Evolutionary conservation across 2,329 filamentous ascomycete species (phyloP), one percentile per base, ranked within the genome.

Genomic region (Ascomycota sp.): DNA sequence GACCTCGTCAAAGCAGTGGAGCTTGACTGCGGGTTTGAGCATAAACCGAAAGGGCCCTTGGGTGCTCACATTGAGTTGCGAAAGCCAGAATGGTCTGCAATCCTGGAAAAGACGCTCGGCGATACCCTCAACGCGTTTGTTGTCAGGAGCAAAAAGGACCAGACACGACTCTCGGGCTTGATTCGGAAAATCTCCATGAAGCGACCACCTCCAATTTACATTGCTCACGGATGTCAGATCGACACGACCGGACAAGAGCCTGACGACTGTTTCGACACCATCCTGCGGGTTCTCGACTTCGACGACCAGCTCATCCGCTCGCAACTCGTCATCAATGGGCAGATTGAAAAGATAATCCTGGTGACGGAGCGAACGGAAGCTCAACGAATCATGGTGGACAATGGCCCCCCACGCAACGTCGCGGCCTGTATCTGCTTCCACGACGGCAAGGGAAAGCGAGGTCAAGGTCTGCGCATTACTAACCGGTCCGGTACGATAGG

Each of bases 301-400:
- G 79, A 89, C 35, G 71, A 86, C 39, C 67, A 78, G 13, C 53
- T 78, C 26, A 75, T 94, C 13, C 73, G 73, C 29, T 77, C 82
- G 35, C 75, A 83, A 34, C 57, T 95, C 28, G 75, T 98, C 43
- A 89, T 95, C 46, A 75, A 74, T 36, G 66, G 82, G 40, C 55
- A 57, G 6, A 81, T 94, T 30, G 89, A 98, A 36, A 85, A 94
- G 48, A 70, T 75, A 7, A 68, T 93, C 5, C 59, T 98, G 1
- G 70, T 94, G 31, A 60, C 72, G 32, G 60, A 75, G 20, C 61
- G 78, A 20, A 50, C 61, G 2, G 65, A 80, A 32, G 89, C 75
- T 1, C 61, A 75, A 26, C 54, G 61, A 4, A 65, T 79, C 27
- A 79, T 93, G 65, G 69, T 76, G 35, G 60, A 63, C 31, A 61